phyloP scores from a whole-genome alignment of 1,284 basidiomycete species.

The Rhodotorula mucilaginosa region DNA sequence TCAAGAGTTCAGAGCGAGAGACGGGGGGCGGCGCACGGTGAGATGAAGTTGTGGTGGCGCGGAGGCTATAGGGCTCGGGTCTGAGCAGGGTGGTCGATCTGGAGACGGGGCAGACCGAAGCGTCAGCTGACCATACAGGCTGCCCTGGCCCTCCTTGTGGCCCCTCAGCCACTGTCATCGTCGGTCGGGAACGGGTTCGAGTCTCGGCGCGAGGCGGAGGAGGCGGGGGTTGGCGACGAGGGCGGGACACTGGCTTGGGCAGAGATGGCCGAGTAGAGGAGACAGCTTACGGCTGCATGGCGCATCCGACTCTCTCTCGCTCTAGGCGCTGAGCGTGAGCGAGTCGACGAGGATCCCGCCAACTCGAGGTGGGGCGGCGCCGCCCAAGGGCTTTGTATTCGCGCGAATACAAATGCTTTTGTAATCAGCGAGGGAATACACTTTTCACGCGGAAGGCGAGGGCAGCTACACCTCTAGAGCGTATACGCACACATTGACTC shows the following conservation, averaged over 20 bases:
- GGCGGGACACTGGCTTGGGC: too few species aligned
- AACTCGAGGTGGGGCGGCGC: too few species aligned
- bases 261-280: background rate
- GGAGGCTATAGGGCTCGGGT: conserved; percentile 8
- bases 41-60: conserved; percentile 21
- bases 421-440: too few species aligned
- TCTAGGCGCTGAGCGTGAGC: background rate
- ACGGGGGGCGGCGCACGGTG: conserved; percentile 16
- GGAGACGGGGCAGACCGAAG: background rate
- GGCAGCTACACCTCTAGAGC: too few species aligned
- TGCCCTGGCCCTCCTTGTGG: too few species aligned
- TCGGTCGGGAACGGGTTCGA: background rate
- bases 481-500: too few species aligned
- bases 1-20: background rate
- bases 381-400: too few species aligned
- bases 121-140: background rate
- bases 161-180: background rate
- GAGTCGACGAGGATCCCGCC: background rate
- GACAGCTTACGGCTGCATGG: conserved; percentile 4
- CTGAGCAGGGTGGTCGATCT: conserved; percentile 7
- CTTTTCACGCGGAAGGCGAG: too few species aligned
- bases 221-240: too few species aligned
- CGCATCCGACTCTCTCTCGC: background rate
- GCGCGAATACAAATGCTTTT: too few species aligned
- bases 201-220: too few species aligned